Percentiles rank a stretch among this genome's conserved stretches.
These are phyloP conservation scores for Zygosaccharomyces pseudobailii DNA, from an alignment of 1,139 yeast species.

Conservation along the genomic window DNA sequence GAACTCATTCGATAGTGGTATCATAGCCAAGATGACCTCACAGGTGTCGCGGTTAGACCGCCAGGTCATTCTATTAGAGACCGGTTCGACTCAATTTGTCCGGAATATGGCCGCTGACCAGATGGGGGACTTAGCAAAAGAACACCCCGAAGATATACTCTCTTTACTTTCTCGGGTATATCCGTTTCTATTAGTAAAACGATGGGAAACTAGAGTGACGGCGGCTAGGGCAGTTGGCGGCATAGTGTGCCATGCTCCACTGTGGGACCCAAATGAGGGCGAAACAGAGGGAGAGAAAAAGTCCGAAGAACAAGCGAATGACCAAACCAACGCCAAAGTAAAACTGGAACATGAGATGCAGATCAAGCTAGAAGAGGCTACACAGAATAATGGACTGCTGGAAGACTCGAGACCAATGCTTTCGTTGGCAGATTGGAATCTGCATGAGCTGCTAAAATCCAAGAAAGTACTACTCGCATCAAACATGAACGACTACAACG, in stretches of 20 bases:
- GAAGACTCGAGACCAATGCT: conserved; percentile 48
- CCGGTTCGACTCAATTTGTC: conserved; percentile 92
- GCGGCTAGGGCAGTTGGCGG: conserved; percentile 97
- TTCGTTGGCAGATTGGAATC: conserved; percentile 57
- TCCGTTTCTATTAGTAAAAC: conserved; percentile 74
- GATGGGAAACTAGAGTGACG: conserved; percentile 95
- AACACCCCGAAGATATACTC: conserved; percentile 89
- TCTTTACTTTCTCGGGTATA: conserved; percentile 82
- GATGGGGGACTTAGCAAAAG: conserved; percentile 85
- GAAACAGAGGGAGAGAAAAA: conserved; percentile 15
- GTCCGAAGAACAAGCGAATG: conserved; percentile 1
- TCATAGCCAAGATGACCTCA: conserved; percentile 26
- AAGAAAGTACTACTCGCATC: conserved; percentile 72
- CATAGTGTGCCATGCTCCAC: conserved; percentile 68
- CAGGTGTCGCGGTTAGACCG: conserved; percentile 53
- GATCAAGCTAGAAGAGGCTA: conserved; percentile 37
- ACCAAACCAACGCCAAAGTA: conserved; percentile 27
- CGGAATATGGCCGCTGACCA: conserved; percentile 98
- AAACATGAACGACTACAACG: conserved; percentile 51
- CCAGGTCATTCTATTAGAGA: conserved; percentile 75
- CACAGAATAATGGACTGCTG: conserved; percentile 32
- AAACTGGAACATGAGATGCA: conserved; percentile 32
- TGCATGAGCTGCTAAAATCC: conserved; percentile 58
- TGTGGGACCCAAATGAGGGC: conserved; percentile 77
- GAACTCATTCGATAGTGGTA: background rate